Evolutionary conservation across 495 filamentous ascomycete genomes (phyloP), one percentile per base, ranked within the genome.

Genomic region (Podospora pseudoanserina): DNA sequence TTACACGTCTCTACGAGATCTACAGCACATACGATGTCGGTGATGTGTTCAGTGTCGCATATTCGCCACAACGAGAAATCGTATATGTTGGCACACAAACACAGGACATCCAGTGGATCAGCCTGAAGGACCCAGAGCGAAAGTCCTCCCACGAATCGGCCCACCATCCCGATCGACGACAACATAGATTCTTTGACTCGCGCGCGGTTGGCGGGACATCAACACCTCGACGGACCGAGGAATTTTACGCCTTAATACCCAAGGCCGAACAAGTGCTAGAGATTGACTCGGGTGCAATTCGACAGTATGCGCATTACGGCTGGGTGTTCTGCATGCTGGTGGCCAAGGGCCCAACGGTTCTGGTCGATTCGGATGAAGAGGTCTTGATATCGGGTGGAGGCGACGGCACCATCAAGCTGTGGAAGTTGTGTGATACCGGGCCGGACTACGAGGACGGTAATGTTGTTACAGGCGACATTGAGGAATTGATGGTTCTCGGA

Each of bases 291-390:
- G 84, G 90, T 16, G 87, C 96, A 67, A 91, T 97, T 65, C 86
- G 85, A 60, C 88, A 96, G 61, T 99, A 96, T 75, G 92, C 95
- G 0, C 95, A 99, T 73, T 95, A 87, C 78, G 95, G 95, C 16
- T 98, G 97, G 77, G 86, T 98, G 0, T 97, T 98, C 73, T 96
- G 92, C 71, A 97, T 98, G 94, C 83, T 92, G 0, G 81, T 98
- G 2, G 88, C 92, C 2, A 86, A 85, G 57, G 90, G 89, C 0
- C 77, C 80, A 0, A 85, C 83, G 5, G 80, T 90, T 5, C 80
- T 87, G 53, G 87, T 87, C 0, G 86, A 88, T 2, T 81, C 86
- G 0, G 86, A 87, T 6, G 89, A 92, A 67, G 93, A 97, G 67
- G 86, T 91, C 3, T 78, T 99, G 56, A 84, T 98, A 59, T 96